Base-by-base conservation (phyloP, 2,329 filamentous ascomycete genomes). In the Fusarium napiforme region DNA sequence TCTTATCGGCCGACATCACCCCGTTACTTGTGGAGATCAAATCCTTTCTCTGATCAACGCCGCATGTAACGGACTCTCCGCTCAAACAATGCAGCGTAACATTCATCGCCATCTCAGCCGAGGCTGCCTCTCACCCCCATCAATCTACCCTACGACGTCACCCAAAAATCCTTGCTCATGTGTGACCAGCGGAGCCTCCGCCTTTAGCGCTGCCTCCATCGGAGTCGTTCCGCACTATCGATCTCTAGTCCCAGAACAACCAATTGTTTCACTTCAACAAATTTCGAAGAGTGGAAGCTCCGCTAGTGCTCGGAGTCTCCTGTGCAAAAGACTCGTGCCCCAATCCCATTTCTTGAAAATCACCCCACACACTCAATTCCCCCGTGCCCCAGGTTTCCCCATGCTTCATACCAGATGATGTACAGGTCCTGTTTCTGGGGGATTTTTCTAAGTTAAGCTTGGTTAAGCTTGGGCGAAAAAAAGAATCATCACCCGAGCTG, bases 321-420 rank as follows among this genome's bases (percentile, higher is more conserved):
- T 71, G 60, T 43, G 11, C 4, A 5, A 18, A 37, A 52, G 7
- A 39, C 28, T 50, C 40, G 26, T 50, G 42, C 62, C 26, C 70
- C 70, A 73, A 73, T 73, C 60, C 55, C 32, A 11, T 50, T 47
- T n/a, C 52, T 45, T 18, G 36, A 60, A 40, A 55, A 37, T 52
- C 57, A 67, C 71, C 71, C 71, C 71, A 73, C 70, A 72, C 50
- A 50, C 30, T 58, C 60, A 55, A 45, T 37, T 32, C 47, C 47
- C 47, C 21, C 23, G 37, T 49, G 43, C 65, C 67, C 70, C 69
- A 71, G 70, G 40, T 73, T 73, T 73, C 66, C 69, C 71, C 70
- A 71, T 53, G 57, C 42, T 37, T 16, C 50, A 40, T 56, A 37
- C 62, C 53, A 55, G 37, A 28, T 60, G 60, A 61, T 57, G 49